A percentile compares a stretch with the other conserved stretches of the same genome.
phyloP scores from a whole-genome alignment of 768 basidiomycete species.

The Rhizopogon vulgaris region DNA sequence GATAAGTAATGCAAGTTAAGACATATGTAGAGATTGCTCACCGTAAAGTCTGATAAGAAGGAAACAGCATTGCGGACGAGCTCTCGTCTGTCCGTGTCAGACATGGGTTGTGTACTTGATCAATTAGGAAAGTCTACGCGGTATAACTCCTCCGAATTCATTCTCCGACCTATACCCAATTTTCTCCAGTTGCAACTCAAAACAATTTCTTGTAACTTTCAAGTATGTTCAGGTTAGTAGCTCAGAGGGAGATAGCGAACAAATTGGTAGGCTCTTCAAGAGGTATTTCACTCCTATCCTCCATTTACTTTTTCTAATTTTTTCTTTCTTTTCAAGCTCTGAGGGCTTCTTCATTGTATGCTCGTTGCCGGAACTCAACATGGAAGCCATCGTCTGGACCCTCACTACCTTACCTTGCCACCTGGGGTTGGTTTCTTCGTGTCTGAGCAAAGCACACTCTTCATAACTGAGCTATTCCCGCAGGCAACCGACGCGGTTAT shows the following conservation, averaged over 20 bases:
- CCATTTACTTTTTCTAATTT: background rate
- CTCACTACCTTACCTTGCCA: conserved; percentile 3
- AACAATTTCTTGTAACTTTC: conserved; percentile 1
- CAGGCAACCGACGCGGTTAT: conserved; percentile 48
- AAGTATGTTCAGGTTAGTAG: conserved; percentile 27
- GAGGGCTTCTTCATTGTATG: conserved; percentile 6
- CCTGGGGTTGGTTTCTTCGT: conserved; percentile 23
- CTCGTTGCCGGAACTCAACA: conserved; percentile 13
- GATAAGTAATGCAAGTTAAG: conserved; percentile 4
- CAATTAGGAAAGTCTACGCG: conserved; percentile 2
- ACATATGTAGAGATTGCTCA: conserved; percentile 18
- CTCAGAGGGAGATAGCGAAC: conserved; percentile 13
- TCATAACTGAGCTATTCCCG: background rate
- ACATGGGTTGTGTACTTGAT: conserved; percentile 24
- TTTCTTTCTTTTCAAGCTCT: background rate
- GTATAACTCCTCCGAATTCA: conserved; percentile 13
- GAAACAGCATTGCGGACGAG: conserved; percentile 76
- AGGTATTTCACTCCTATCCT: conserved; percentile 1
- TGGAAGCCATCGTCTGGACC: conserved; percentile 2
- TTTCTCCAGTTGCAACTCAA: conserved; percentile 5
- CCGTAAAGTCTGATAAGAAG: conserved; percentile 84
- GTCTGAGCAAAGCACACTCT: conserved; percentile 7
- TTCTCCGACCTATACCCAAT: conserved; percentile 21
- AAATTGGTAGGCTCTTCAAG: conserved; percentile 10
- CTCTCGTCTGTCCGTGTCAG: conserved; percentile 58